Conservation (phyloP, 2,329 filamentous ascomycete genomes). For the Zasmidium cellare region DNA sequence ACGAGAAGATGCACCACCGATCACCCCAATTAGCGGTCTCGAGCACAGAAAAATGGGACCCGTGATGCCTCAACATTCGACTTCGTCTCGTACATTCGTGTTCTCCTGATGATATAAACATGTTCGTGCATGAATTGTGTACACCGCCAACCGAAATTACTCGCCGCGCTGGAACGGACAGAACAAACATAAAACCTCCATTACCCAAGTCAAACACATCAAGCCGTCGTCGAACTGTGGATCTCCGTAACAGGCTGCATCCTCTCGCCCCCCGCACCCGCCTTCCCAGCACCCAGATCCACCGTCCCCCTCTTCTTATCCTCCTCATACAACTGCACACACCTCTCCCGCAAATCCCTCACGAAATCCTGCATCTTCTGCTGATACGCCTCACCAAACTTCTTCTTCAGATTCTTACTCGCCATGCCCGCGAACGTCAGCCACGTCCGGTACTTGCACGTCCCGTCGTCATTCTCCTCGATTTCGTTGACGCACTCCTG, state of each 20-base stretch:
- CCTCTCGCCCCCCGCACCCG: neutral
- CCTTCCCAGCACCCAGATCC: neutral
- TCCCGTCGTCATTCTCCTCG: conserved; percentile 34
- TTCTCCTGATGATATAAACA: no score
- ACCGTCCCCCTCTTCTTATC: neutral
- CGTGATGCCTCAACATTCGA: neutral
- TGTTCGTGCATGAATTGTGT: no score
- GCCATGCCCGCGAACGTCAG: conserved; percentile 45
- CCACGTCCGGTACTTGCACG: conserved; percentile 45
- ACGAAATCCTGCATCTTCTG: conserved; percentile 5
- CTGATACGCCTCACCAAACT: conserved; percentile 39
- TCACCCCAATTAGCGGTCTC: neutral
- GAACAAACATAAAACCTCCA: neutral
- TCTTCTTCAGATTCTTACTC: conserved; percentile 44
- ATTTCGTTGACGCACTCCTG: conserved; percentile 52
- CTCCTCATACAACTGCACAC: conserved; percentile 2
- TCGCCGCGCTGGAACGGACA: neutral
- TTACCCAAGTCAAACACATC: neutral
- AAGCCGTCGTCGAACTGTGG: neutral
- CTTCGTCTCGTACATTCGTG: no score
- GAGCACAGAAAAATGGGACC: neutral
- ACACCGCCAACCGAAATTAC: no score
- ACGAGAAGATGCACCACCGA: neutral
- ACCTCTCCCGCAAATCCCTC: conserved; percentile 7
- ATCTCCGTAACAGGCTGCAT: neutral